A percentile compares a stretch with the other conserved stretches of the same genome.
These are phyloP conservation scores for Cryptococcus maquisensis DNA, from an alignment of 1,284 basidiomycete genomes.

Conservation along the genomic window DNA sequence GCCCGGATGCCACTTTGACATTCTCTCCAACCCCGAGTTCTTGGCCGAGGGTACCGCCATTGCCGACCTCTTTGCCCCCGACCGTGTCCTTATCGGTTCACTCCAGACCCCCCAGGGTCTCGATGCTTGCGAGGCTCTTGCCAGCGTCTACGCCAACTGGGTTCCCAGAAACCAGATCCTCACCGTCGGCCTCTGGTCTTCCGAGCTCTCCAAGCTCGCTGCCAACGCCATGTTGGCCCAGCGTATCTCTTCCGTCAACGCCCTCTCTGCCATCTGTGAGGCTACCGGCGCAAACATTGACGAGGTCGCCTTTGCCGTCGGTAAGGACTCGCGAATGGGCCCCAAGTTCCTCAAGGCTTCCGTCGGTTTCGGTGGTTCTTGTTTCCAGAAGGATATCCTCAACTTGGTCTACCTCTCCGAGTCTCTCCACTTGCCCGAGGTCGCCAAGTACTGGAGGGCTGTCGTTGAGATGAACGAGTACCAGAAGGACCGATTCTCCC, in stretches of 20 bases:
- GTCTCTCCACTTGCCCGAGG: conserved; percentile 88
- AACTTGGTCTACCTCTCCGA: conserved; percentile 97
- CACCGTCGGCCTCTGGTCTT: conserved; percentile 96
- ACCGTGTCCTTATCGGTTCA: conserved; percentile 95
- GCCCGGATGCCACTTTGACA: conserved; percentile 87
- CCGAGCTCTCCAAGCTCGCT: conserved; percentile 95
- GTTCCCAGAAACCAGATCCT: conserved; percentile 79
- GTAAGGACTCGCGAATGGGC: conserved; percentile 87
- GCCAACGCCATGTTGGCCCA: conserved; percentile 98
- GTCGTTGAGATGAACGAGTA: conserved; percentile 96
- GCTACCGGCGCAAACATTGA: conserved; percentile 99
- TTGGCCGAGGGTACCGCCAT: conserved; percentile 97
- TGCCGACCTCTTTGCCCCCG: conserved; percentile 76
- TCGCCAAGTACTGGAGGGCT: conserved; percentile 96
- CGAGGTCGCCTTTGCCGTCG: conserved; percentile 93
- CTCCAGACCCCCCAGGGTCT: conserved; percentile 82
- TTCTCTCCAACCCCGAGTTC: conserved; percentile 98
- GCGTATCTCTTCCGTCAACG: conserved; percentile 96
- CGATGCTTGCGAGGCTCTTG: conserved; percentile 70
- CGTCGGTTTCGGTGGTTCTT: conserved; percentile 89
- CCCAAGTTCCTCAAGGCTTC: conserved; percentile 85
- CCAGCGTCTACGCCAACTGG: conserved; percentile 90
- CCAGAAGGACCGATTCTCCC: conserved; percentile 84
- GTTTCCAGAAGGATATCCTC: conserved; percentile 99
- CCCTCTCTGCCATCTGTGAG: conserved; percentile 97